These are phyloP conservation scores for Kluyveromyces sp. DNA, from an alignment of 1,139 yeast species.

Conservation along the genomic window DNA sequence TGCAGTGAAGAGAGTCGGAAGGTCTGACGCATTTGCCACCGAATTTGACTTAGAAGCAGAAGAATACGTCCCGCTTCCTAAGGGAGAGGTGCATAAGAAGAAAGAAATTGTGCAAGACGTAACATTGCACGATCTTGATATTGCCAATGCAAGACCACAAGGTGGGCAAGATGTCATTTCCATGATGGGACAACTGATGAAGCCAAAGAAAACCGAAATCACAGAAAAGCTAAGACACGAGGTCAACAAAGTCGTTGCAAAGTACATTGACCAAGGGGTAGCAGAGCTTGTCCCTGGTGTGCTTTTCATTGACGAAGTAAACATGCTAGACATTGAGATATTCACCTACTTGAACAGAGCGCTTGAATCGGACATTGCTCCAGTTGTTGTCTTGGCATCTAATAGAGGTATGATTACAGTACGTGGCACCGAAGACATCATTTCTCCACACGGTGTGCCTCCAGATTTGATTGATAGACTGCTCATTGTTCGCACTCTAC, in stretches of 20 bases:
- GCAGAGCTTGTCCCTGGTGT: slow-evolving; percentile 99
- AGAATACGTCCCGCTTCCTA: slow-evolving; percentile 96
- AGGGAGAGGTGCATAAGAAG: slow-evolving; percentile 98
- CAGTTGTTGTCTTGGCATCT: slow-evolving; percentile 90
- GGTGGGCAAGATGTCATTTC: slow-evolving; percentile 98
- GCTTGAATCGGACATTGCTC: slow-evolving; percentile 84
- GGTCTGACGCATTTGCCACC: slow-evolving; percentile 97
- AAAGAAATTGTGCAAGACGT: slow-evolving; percentile 98
- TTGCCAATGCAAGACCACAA: slow-evolving; percentile 95
- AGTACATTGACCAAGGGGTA: slow-evolving; percentile 94
- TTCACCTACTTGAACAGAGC: slow-evolving; percentile 93
- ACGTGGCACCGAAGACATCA: slow-evolving; percentile 82
- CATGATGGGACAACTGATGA: slow-evolving; percentile 97
- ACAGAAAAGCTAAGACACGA: slow-evolving; percentile 91
- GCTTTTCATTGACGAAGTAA: slow-evolving; percentile 92
- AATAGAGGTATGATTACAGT: slow-evolving; percentile 90
- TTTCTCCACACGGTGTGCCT: slow-evolving; percentile 95
- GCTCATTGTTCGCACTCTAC: slow-evolving; percentile 83
- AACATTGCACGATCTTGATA: slow-evolving; percentile 89
- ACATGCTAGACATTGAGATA: slow-evolving; percentile 94
- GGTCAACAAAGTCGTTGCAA: slow-evolving; percentile 92
- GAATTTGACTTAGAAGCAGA: slow-evolving; percentile 98
- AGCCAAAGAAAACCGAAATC: slow-evolving; percentile 96
- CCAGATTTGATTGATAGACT: slow-evolving; percentile 89
- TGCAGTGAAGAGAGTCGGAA: slow-evolving; percentile 93